Percentiles rank a stretch among this genome's conserved stretches.
Evolutionary conservation across 768 basidiomycete genomes (phyloP).

Genomic region (Cytidiella melzeri): DNA sequence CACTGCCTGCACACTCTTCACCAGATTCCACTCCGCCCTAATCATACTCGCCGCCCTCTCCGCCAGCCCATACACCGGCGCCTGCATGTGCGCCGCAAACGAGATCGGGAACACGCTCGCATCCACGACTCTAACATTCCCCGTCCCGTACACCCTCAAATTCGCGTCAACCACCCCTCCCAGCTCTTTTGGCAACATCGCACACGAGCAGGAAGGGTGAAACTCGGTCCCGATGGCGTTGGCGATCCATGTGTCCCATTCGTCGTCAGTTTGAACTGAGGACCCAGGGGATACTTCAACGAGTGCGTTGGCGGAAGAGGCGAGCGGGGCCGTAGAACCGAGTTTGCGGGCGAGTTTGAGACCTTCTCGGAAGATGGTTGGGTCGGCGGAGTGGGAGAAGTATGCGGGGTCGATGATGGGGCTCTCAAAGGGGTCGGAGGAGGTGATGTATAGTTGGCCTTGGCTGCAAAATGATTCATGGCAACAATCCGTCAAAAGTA

Average conservation of each 20-base stretch:
- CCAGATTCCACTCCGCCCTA: too few relatives aligned
- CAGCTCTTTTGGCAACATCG: conserved; percentile 47
- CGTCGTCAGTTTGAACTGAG: conserved; percentile 43
- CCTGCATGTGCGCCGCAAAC: conserved; percentile 43
- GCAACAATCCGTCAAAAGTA: background rate
- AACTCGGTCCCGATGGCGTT: conserved; percentile 43
- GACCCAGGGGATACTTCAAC: conserved; percentile 46
- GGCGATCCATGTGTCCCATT: conserved; percentile 49
- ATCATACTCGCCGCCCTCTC: too few relatives aligned
- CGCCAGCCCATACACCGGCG: too few relatives aligned
- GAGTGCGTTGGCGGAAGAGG: conserved; percentile 35
- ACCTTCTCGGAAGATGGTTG: conserved; percentile 47
- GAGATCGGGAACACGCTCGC: conserved; percentile 52
- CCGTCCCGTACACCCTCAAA: conserved; percentile 49
- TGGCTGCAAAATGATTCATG: conserved; percentile 31
- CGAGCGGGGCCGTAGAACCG: conserved; percentile 46
- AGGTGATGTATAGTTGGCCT: conserved; percentile 58
- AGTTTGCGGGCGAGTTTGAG: conserved; percentile 56
- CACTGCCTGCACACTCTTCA: too few relatives aligned
- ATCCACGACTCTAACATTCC: conserved; percentile 55
- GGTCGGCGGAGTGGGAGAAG: conserved; percentile 48
- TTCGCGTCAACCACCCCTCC: conserved; percentile 56
- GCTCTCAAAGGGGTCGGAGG: conserved; percentile 49
- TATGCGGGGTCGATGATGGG: conserved; percentile 65
- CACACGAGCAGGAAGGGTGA: conserved; percentile 53